Evolutionary conservation across 1,284 basidiomycete species (phyloP).

Genomic region (Kwoniella shivajii): DNA sequence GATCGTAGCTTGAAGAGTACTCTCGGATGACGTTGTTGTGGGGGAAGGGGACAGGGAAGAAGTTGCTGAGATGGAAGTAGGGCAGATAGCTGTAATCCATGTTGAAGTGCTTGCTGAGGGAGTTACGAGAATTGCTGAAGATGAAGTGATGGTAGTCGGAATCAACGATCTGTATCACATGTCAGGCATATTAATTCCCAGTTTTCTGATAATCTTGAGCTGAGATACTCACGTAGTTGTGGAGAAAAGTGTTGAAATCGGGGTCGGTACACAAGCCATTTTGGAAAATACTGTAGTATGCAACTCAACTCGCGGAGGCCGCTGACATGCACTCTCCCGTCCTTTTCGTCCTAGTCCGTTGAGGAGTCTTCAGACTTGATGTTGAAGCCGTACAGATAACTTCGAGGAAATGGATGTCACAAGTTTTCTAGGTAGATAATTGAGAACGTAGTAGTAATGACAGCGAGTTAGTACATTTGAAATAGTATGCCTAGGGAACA

Average conservation of each 20-base stretch:
- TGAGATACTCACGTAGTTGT: constrained; percentile 24
- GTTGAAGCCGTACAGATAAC: too few species aligned
- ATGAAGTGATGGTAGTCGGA: constrained; percentile 12
- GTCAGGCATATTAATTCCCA: background rate
- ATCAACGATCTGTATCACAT: constrained; percentile 8
- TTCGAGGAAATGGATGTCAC: too few species aligned
- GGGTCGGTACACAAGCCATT: constrained; percentile 12
- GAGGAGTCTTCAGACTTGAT: too few species aligned
- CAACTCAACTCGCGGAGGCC: too few species aligned
- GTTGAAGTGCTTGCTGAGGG: constrained; percentile 9
- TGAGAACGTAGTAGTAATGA: too few species aligned
- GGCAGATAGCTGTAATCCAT: constrained; percentile 6
- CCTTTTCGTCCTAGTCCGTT: too few species aligned
- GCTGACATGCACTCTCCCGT: too few species aligned
- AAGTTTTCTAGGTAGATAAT: too few species aligned
- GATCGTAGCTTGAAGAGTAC: too few species aligned
- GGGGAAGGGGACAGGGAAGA: background rate
- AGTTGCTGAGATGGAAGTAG: background rate
- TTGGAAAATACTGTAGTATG: too few species aligned
- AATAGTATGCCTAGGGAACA: too few species aligned
- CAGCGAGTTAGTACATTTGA: too few species aligned
- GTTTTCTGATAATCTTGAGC: background rate
- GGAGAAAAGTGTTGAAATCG: constrained; percentile 23
- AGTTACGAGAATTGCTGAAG: constrained; percentile 9
- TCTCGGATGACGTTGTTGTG: background rate